Percentiles rank a stretch among this genome's conserved stretches.
These are phyloP conservation scores for Telfairia occidentalis DNA, from an alignment of 331 rosid genomes.

Conservation along the genomic window DNA sequence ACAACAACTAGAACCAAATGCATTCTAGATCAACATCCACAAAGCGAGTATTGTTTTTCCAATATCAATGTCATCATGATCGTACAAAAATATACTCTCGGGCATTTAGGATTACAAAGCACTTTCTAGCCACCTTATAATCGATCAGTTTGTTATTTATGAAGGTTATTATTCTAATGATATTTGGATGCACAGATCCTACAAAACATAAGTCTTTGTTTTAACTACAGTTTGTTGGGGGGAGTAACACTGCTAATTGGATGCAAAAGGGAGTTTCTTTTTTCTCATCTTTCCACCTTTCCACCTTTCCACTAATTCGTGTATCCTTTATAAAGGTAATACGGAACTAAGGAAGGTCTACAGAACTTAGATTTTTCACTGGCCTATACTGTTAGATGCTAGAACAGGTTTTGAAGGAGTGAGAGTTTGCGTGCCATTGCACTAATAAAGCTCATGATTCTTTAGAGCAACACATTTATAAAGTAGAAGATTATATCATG, in stretches of 20 bases:
- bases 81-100: too few relatives aligned
- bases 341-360: neutral
- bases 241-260: neutral
- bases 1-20: constrained; percentile 3
- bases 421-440: neutral
- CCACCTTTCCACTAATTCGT: neutral
- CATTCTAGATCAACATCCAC: constrained; percentile 9
- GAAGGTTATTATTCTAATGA: neutral
- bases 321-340: neutral
- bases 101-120: neutral
- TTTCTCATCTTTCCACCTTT: neutral
- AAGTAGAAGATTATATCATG: neutral
- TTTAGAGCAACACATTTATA: neutral
- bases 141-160: neutral
- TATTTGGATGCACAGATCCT: neutral
- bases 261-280: neutral
- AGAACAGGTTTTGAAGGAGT: neutral
- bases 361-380: neutral
- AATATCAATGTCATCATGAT: too few relatives aligned
- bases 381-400: neutral
- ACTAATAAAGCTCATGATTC: neutral
- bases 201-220: neutral
- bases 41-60: neutral
- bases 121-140: neutral
- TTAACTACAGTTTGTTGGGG: neutral